These are phyloP conservation scores for Secale cereale DNA, from an alignment of 176 grass and related monocot species.

Conservation along the genomic window DNA sequence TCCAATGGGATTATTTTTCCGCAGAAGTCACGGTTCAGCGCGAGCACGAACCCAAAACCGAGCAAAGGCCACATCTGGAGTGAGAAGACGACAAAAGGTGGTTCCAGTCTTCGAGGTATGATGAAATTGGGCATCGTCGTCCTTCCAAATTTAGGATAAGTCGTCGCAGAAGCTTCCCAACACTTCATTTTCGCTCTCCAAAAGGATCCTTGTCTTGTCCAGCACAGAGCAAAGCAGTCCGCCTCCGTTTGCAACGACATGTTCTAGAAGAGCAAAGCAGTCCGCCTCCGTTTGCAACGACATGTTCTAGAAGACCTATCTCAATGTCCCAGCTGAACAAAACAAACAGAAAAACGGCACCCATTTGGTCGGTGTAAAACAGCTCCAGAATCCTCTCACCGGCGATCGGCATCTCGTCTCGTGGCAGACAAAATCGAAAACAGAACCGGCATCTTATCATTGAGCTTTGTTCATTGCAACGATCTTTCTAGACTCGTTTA, in stretches of 20 bases:
- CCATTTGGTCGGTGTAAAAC: neutral
- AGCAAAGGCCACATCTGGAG: too few relatives aligned
- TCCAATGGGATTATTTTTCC: too few relatives aligned
- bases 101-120: neutral
- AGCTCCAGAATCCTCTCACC: neutral
- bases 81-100: neutral
- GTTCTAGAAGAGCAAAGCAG: slow-evolving; percentile 31
- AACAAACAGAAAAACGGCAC: neutral
- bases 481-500: neutral
- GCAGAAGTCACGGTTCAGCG: too few relatives aligned
- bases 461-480: neutral
- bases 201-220: neutral
- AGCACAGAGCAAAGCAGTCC: neutral
- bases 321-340: neutral
- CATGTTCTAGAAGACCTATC: slow-evolving; percentile 10
- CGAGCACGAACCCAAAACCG: too few relatives aligned
- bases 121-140: neutral
- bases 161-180: neutral
- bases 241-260: neutral
- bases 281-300: neutral
- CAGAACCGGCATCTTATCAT: neutral
- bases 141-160: neutral
- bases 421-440: neutral
- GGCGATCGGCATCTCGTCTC: neutral
- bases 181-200: neutral